phyloP scores from a whole-genome alignment of 2,329 filamentous ascomycete genomes.

The Pyrenochaeta sp. region DNA sequence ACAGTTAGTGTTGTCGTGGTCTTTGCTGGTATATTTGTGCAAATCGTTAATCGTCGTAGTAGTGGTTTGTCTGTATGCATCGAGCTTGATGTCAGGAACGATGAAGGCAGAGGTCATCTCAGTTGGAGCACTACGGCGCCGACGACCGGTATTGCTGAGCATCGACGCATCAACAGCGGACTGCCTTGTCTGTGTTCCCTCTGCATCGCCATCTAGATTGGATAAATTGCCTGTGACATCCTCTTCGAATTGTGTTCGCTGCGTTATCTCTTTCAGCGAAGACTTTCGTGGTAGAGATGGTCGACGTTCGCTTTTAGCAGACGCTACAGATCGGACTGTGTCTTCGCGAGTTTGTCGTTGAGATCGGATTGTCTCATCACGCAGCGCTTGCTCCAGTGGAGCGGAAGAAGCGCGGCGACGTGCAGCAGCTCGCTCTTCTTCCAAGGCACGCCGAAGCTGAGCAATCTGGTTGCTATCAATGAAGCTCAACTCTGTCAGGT shows the following conservation, averaged over 20 bases:
- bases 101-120: constrained; percentile 73
- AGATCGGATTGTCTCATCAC: constrained; percentile 51
- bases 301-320: constrained; percentile 50
- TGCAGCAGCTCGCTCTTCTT: constrained; percentile 61
- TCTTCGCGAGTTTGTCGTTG: constrained; percentile 51
- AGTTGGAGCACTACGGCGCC: constrained; percentile 57
- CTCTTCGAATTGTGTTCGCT: constrained; percentile 44
- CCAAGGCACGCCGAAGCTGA: constrained; percentile 62
- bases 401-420: constrained; percentile 38
- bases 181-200: constrained; percentile 42
- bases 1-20: constrained; percentile 64
- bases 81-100: constrained; percentile 68
- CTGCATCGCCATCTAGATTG: constrained; percentile 32
- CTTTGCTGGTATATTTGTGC: constrained; percentile 43
- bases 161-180: constrained; percentile 51
- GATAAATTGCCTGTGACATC: constrained; percentile 47
- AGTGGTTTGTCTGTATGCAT: constrained; percentile 34
- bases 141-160: constrained; percentile 59
- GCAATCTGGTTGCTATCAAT: constrained; percentile 63
- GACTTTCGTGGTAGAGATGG: constrained; percentile 61
- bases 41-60: constrained; percentile 26
- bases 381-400: constrained; percentile 36
- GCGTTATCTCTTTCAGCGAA: constrained; percentile 61
- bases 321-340: constrained; percentile 49
- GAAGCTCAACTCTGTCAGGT: constrained; percentile 63